phyloP scores from a whole-genome alignment of 1,284 basidiomycete species.

The Pseudozyma tsukubaensis region DNA sequence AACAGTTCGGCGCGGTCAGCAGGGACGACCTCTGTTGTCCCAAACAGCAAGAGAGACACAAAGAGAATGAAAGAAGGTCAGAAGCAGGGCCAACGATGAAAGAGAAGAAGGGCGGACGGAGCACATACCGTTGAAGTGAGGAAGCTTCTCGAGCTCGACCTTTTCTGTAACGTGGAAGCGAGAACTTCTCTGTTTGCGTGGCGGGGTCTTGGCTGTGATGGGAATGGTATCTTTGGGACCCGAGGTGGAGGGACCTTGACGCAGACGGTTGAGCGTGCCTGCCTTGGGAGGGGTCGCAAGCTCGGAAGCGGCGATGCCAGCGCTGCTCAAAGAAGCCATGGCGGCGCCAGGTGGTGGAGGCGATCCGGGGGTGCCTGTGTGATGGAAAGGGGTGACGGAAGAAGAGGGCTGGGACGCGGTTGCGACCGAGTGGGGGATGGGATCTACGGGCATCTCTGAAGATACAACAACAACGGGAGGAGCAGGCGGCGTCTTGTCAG shows the following conservation, averaged over 20 bases:
- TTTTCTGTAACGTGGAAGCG: conserved; percentile 95
- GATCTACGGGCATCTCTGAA: conserved; percentile 61
- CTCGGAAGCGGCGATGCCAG: conserved; percentile 48
- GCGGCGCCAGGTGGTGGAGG: conserved; percentile 58
- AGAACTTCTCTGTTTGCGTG: conserved; percentile 67
- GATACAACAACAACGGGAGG: conserved; percentile 64
- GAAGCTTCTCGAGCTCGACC: conserved; percentile 93
- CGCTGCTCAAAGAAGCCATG: conserved; percentile 48
- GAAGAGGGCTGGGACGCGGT: conserved; percentile 49
- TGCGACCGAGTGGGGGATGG: conserved; percentile 56
- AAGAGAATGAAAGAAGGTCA: background rate
- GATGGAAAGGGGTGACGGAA: conserved; percentile 53
- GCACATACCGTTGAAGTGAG: conserved; percentile 88
- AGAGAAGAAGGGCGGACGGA: background rate
- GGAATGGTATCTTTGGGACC: conserved; percentile 67
- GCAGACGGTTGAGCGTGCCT: conserved; percentile 57
- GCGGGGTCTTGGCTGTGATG: conserved; percentile 64
- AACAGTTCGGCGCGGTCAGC: conserved; percentile 91
- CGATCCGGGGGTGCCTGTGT: conserved; percentile 51
- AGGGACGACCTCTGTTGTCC: conserved; percentile 82
- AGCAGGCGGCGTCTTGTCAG: conserved; percentile 61
- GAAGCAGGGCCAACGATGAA: background rate
- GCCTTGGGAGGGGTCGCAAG: conserved; percentile 59
- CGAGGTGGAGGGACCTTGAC: conserved; percentile 44
- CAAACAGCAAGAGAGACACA: background rate